phyloP scores from a whole-genome alignment of 495 filamentous ascomycete species.

The Penicillium robsamsonii region DNA sequence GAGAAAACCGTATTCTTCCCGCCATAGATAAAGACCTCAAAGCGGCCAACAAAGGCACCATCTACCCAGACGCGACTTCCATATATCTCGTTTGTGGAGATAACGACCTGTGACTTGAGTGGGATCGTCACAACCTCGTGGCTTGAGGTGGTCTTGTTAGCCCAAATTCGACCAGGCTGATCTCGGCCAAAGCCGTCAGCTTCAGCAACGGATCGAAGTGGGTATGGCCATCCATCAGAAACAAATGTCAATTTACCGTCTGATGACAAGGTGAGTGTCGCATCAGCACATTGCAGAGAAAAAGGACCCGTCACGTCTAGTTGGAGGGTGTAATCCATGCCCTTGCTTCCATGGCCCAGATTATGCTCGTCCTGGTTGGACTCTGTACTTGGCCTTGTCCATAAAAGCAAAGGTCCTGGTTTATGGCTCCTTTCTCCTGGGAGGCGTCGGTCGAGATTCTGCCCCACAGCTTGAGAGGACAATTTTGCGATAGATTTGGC shows the following conservation, averaged over 20 bases:
- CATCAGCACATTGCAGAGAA: conserved; percentile 37
- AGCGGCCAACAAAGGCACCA: conserved; percentile 44
- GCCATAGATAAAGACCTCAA: conserved; percentile 55
- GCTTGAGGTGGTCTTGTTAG: conserved; percentile 28
- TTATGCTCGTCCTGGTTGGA: not conserved
- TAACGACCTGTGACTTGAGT: conserved; percentile 20
- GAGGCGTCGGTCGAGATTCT: conserved; percentile 49
- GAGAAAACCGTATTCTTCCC: conserved; percentile 49
- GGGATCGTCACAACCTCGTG: conserved; percentile 28
- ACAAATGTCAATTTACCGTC: conserved; percentile 39
- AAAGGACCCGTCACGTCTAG: conserved; percentile 42
- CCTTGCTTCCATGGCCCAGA: conserved; percentile 48
- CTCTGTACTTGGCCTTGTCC: not conserved
- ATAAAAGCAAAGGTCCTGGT: conserved; percentile 6
- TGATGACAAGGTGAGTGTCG: conserved; percentile 29
- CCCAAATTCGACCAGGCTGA: conserved; percentile 33
- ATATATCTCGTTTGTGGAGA: conserved; percentile 37
- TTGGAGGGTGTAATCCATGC: conserved; percentile 50
- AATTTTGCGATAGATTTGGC: conserved; percentile 34
- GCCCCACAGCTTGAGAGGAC: conserved; percentile 38
- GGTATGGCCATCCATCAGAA: conserved; percentile 51
- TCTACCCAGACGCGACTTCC: conserved; percentile 51
- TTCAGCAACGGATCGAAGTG: conserved; percentile 41
- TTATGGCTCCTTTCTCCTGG: not conserved
- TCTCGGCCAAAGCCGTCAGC: conserved; percentile 27